Evolutionary conservation across 768 basidiomycete genomes (phyloP).

Genomic region (Phlegmacium glaucopus): DNA sequence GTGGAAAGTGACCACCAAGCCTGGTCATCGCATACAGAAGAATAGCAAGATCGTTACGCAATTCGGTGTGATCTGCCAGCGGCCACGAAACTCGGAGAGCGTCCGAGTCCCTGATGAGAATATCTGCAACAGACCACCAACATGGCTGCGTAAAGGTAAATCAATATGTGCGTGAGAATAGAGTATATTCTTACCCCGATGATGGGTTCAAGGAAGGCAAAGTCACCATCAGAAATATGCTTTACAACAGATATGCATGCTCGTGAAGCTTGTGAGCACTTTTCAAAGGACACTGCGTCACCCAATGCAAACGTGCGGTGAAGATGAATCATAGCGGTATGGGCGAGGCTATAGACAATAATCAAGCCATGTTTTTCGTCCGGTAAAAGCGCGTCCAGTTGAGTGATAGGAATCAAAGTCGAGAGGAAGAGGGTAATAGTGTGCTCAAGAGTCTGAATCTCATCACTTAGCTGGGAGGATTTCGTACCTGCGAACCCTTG

Average conservation of each 20-base stretch:
- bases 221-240: conserved; percentile 61
- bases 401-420: conserved; percentile 62
- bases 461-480: conserved; percentile 47
- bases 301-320: conserved; percentile 60
- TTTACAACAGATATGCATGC: conserved; percentile 58
- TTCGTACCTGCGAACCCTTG: conserved; percentile 34
- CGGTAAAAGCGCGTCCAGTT: conserved; percentile 50
- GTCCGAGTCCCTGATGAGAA: conserved; percentile 63
- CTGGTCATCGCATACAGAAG: conserved; percentile 63
- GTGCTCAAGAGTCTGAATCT: conserved; percentile 60
- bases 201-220: conserved; percentile 73
- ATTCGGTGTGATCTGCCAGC: conserved; percentile 50
- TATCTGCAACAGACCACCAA: conserved; percentile 69
- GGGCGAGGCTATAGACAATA: conserved; percentile 60
- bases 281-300: conserved; percentile 59
- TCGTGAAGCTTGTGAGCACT: conserved; percentile 63
- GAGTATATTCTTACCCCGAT: conserved; percentile 51
- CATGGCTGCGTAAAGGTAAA: conserved; percentile 45
- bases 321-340: conserved; percentile 63
- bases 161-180: conserved; percentile 5
- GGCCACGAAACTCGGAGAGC: conserved; percentile 64
- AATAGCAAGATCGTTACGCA: conserved; percentile 58
- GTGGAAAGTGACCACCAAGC: conserved; percentile 57
- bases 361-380: conserved; percentile 61
- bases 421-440: conserved; percentile 61